Conservation (phyloP, 768 basidiomycete genomes). For the Trametes punicea region DNA sequence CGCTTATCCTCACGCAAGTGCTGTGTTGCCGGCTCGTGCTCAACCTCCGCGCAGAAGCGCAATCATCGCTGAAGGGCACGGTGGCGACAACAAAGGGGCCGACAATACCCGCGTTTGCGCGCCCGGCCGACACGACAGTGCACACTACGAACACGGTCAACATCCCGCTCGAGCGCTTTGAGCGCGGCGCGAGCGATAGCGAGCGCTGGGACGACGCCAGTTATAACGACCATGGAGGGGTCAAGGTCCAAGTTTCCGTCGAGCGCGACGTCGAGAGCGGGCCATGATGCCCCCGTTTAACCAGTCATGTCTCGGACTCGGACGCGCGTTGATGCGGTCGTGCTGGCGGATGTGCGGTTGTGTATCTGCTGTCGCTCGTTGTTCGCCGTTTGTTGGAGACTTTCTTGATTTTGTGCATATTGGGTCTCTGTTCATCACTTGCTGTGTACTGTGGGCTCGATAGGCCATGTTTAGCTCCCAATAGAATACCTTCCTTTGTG, state of each 20-base stretch:
- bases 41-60: conserved; percentile 4
- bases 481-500: neutral
- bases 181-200: neutral
- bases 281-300: neutral
- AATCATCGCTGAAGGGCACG: neutral
- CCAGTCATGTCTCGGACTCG: neutral
- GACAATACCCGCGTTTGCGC: conserved; percentile 5
- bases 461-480: neutral
- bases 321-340: no score
- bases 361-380: neutral
- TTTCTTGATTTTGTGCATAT: neutral
- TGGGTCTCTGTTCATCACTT: neutral
- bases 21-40: conserved; percentile 14
- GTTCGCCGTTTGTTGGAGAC: neutral
- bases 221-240: conserved; percentile 1
- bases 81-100: neutral
- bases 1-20: conserved; percentile 10
- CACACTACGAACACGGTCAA: neutral
- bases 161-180: conserved; percentile 12
- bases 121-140: neutral
- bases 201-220: conserved; percentile 1
- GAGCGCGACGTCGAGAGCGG: conserved; percentile 7
- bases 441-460: neutral
- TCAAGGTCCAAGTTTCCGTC: conserved; percentile 4
- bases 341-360: no score